Base-by-base conservation (phyloP, 257 asterid genomes). In the Nemophila menziesii region DNA sequence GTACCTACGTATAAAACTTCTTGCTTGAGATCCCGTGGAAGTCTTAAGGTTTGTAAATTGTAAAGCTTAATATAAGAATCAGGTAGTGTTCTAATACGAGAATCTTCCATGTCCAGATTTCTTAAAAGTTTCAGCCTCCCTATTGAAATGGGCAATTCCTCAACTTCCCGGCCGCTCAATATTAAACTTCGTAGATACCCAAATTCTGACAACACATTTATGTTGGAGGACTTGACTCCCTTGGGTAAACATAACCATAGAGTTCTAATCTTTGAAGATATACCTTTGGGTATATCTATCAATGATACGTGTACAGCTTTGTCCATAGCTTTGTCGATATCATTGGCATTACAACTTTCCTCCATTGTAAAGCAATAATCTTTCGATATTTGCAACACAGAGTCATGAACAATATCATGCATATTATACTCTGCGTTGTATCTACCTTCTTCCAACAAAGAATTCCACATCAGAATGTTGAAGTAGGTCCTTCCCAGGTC, bases 11-110 rank as follows among this genome's bases (percentile, higher is more conserved):
- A 14, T 48, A 65, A 59, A 8, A 59, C 19, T 21, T 17, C 8
- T 0, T 63, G 66, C 8, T 45, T 43, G 8, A 16, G 24, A 5
- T 6, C 0, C n/a, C 49, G 20, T 5, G 2, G 21, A 11, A 50
- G 43, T 38, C 56, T 54, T 16, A 60, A 8, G 3, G 57, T 65
- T 18, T 65, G 62, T 51, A 62, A 39, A 49, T 54, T 38, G 43
- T 62, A 33, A 16, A 54, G 69, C 43, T 34, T 33, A 0, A 44
- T 29, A 21, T 53, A 27, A 8, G 64, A 45, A 20, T 49, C 49
- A 1, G 68, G 64, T 27, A 66, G 17, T 16, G 3, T 23, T 2
- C 0, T 1, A 19, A 60, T 50, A 0, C 0, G 0, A 12, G 64
- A 54, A 9, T 15, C 0, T 0, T 55, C 44, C 40, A 65, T 40